phyloP scores from a whole-genome alignment of 176 grass and related monocot species.

The Aegilops umbellulata region DNA sequence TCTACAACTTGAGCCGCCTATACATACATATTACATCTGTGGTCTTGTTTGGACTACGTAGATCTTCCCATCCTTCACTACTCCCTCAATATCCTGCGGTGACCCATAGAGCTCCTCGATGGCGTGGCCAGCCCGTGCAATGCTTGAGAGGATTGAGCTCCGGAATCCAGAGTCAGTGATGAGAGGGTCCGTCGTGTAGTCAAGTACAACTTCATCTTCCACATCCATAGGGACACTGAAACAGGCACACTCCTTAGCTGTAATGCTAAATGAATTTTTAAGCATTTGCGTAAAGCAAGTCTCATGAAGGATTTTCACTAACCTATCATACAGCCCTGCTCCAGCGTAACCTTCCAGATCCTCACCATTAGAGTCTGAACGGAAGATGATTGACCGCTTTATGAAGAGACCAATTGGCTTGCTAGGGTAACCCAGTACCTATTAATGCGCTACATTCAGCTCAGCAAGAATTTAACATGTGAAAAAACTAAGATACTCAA shows the following conservation, averaged over 20 bases:
- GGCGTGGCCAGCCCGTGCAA: constrained; percentile 59
- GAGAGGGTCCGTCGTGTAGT: constrained; percentile 75
- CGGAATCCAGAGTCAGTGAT: constrained; percentile 57
- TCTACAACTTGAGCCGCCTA: constrained; percentile 16
- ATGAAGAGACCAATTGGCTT: constrained; percentile 98
- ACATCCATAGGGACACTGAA: constrained; percentile 91
- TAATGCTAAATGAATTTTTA: not conserved
- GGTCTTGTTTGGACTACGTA: constrained; percentile 94
- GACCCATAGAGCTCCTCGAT: constrained; percentile 86
- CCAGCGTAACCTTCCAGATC: constrained; percentile 99
- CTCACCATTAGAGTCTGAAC: constrained; percentile 96
- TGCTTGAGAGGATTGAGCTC: constrained; percentile 59
- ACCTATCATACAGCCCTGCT: constrained; percentile 98
- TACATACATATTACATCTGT: constrained; percentile 71
- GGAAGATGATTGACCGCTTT: constrained; percentile 83
- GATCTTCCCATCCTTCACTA: constrained; percentile 82
- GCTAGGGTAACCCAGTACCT: constrained; percentile 94
- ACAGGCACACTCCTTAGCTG: constrained; percentile 12
- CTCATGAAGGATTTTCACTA: constrained; percentile 7
- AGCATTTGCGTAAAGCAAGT: not conserved
- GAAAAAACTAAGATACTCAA: constrained; percentile 3
- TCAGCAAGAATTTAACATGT: constrained; percentile 9
- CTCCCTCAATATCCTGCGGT: constrained; percentile 85
- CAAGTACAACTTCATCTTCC: constrained; percentile 79
- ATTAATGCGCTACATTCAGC: constrained; percentile 19